phyloP scores from a whole-genome alignment of 345 rosid species.

The Eucalyptus tenuipes region DNA sequence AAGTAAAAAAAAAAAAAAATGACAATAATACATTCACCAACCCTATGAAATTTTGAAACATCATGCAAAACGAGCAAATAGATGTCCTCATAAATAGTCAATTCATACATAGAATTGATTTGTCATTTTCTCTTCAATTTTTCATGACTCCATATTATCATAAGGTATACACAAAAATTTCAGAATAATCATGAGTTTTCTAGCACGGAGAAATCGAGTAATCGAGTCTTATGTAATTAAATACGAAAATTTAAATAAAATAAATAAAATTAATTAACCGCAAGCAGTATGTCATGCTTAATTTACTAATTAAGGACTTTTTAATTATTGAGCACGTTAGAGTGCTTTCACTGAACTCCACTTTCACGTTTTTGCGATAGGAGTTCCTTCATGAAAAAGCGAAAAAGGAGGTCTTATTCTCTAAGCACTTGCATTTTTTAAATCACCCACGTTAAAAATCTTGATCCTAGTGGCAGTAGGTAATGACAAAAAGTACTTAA shows the following conservation, averaged over 20 bases:
- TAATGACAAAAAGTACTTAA: neutral
- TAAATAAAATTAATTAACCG: neutral
- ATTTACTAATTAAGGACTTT: neutral
- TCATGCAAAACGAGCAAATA: neutral
- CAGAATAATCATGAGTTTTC: no score
- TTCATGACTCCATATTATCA: neutral
- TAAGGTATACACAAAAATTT: no score
- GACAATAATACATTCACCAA: fast-evolving
- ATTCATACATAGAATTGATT: neutral
- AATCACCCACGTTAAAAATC: neutral
- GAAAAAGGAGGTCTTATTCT: neutral
- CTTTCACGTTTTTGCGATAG: neutral
- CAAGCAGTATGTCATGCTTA: neutral
- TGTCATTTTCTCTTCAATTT: neutral
- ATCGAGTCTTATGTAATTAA: neutral
- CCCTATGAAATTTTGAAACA: neutral
- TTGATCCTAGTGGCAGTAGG: neutral
- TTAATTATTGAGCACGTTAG: neutral
- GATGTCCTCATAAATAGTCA: neutral
- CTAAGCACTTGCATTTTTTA: neutral
- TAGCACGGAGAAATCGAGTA: fast-evolving
- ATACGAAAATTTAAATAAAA: neutral
- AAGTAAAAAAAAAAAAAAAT: neutral
- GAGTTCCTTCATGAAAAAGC: neutral
- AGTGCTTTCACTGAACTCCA: neutral